Conservation (phyloP, 257 asterid species). For the Ilex aquifolium region DNA sequence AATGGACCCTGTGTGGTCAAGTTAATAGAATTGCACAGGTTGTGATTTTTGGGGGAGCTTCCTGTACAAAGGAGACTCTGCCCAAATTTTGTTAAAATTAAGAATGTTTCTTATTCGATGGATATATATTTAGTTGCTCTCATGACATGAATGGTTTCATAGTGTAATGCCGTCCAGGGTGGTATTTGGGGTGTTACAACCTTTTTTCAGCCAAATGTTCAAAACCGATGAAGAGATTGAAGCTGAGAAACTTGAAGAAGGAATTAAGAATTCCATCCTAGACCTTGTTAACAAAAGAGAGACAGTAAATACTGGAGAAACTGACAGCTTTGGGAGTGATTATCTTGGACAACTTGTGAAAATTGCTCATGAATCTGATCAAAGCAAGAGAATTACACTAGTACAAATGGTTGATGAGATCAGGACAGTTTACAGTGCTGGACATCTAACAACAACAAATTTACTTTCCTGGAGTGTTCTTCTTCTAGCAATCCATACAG, state of each 20-base stretch:
- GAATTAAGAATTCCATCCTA: constrained; percentile 38
- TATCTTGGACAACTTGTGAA: constrained; percentile 48
- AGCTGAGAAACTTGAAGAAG: constrained; percentile 42
- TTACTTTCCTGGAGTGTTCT: constrained; percentile 47
- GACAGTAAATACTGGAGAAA: background rate
- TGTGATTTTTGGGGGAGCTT: too few relatives aligned
- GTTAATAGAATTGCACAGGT: too few relatives aligned
- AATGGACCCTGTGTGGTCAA: too few relatives aligned
- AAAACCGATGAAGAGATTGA: constrained; percentile 47
- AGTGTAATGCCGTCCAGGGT: too few relatives aligned
- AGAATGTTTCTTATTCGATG: too few relatives aligned
- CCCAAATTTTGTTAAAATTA: too few relatives aligned
- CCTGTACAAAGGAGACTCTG: too few relatives aligned
- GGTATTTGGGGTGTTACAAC: too few relatives aligned
- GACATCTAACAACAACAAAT: constrained; percentile 39
- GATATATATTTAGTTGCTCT: too few relatives aligned
- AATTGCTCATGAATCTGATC: constrained; percentile 24
- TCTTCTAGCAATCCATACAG: constrained; percentile 41
- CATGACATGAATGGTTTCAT: too few relatives aligned
- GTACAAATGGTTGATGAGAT: constrained; percentile 52
- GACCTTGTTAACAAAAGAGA: constrained; percentile 40
- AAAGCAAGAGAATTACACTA: constrained; percentile 31
- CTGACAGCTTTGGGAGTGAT: constrained; percentile 12
- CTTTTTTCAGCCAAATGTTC: constrained; percentile 21
- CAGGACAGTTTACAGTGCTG: constrained; percentile 41